Conservation (phyloP, 495 filamentous ascomycete genomes). For the Saxophila tyrrhenica region DNA sequence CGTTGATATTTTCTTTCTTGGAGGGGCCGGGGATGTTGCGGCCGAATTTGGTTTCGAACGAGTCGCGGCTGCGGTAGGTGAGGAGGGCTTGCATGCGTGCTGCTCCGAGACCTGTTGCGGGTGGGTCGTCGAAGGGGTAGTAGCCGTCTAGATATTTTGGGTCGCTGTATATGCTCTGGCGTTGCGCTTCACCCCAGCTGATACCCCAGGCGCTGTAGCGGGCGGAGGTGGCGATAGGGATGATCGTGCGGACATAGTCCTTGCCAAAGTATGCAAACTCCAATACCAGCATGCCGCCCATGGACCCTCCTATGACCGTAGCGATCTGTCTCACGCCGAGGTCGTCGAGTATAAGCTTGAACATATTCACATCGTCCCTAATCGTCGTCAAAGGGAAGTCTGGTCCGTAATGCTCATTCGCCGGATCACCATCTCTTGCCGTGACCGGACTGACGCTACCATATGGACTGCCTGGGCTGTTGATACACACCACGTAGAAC, state of each 20-base stretch:
- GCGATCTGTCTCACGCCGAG: conserved; percentile 79
- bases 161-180: conserved; percentile 96
- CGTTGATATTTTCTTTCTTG: conserved; percentile 66
- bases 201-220: conserved; percentile 98
- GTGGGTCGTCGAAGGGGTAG: conserved; percentile 62
- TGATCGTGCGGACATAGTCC: conserved; percentile 82
- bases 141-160: conserved; percentile 98
- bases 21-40: conserved; percentile 81
- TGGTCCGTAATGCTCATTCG: conserved; percentile 73
- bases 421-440: conserved; percentile 62
- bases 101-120: conserved; percentile 74
- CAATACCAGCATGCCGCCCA: conserved; percentile 93
- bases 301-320: conserved; percentile 88
- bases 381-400: conserved; percentile 95
- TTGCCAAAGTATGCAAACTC: conserved; percentile 96
- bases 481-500: conserved; percentile 92
- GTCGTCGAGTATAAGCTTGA: conserved; percentile 83
- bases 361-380: conserved; percentile 86
- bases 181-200: conserved; percentile 94
- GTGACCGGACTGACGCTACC: conserved; percentile 94
- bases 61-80: conserved; percentile 92
- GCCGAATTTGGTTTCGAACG: conserved; percentile 90
- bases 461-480: conserved; percentile 92
- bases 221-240: conserved; percentile 90
- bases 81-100: conserved; percentile 93